phyloP scores from a whole-genome alignment of 2,329 filamentous ascomycete species.

The Arthrobotrys conoides region DNA sequence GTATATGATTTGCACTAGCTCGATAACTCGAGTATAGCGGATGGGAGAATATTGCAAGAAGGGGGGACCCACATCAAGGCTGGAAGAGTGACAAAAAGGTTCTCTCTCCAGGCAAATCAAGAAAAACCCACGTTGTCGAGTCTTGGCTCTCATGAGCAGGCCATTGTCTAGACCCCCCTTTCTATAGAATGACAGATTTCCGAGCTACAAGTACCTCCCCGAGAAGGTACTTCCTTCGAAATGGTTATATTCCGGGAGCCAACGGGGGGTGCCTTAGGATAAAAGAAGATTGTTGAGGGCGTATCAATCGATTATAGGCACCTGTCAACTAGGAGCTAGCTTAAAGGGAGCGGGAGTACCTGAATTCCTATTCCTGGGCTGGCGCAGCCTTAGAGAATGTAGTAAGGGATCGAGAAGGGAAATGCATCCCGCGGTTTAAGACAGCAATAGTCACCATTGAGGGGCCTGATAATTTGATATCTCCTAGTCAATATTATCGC shows the following conservation, averaged over 20 bases:
- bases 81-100: slow-evolving; percentile 37
- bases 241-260: slow-evolving; percentile 12
- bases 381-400: slow-evolving; percentile 52
- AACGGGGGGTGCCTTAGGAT: slow-evolving; percentile 32
- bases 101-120: slow-evolving; percentile 49
- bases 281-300: background rate
- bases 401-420: slow-evolving; percentile 21
- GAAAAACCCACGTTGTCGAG: slow-evolving; percentile 20
- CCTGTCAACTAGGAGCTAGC: slow-evolving; percentile 9
- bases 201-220: slow-evolving; percentile 43
- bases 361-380: slow-evolving; percentile 60
- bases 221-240: slow-evolving; percentile 41
- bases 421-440: slow-evolving; percentile 40
- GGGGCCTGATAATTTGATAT: slow-evolving; percentile 17
- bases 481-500: slow-evolving; percentile 17
- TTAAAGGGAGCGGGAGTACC: slow-evolving; percentile 47
- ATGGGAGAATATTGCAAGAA: background rate
- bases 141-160: slow-evolving; percentile 39
- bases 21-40: slow-evolving; percentile 15
- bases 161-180: slow-evolving; percentile 15
- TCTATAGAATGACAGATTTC: slow-evolving; percentile 32
- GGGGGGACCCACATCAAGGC: slow-evolving; percentile 41
- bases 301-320: slow-evolving; percentile 21
- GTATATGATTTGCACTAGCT: slow-evolving; percentile 25
- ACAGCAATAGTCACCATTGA: slow-evolving; percentile 3